Base-by-base conservation (phyloP, 139 green algal genomes). In the Ulvella scutata region DNA sequence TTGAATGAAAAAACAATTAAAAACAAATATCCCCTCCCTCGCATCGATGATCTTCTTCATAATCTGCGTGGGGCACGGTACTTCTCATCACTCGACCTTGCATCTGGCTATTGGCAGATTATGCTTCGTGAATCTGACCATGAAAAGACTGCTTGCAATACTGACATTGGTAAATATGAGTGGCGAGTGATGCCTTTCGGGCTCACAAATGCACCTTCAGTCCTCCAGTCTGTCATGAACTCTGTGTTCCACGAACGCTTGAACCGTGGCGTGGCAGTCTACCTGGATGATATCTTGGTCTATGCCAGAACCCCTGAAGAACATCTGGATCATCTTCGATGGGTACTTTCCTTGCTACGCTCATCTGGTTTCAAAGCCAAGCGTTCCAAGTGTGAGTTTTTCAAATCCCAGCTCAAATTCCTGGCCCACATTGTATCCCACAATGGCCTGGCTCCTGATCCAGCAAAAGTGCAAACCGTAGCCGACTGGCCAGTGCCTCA, bases 171-270 rank as follows among this genome's bases (percentile, higher is more conserved):
- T 2, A 78, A 81, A 2, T 87, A 77, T 78, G 73, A 90, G 43
- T 90, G 75, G 51, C 37, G 43, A 21, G 82, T 86, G 0, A 38
- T 87, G 43, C 72, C 78, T 9, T 84, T 87, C 74, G 83, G 83
- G 17, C 33, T 93, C 1, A 80, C 75, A 3, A 86, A 87, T 74
- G 85, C 84, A 2, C 86, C 85, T 21, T 76, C 80, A 2, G 85
- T 85, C 2, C 90, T 91, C 72, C 79, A 85, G 37, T 21, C 43
- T 20, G 7, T 83, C 3, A 89, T 90, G 83, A 85, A 90, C 43
- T n/a, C 77, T 29, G 61, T 87, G 2, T 79, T 91, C 3, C 28
- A 23, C 4, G 36, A 74, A 0, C 78, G 61, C n/a, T 43, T 86
- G 20, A 51, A 80, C 26, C 72, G 83, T 33, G 84, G 77, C 61